Evolutionary conservation across 2,329 filamentous ascomycete genomes (phyloP).

Genomic region (Phyllosticta citribraziliensis): DNA sequence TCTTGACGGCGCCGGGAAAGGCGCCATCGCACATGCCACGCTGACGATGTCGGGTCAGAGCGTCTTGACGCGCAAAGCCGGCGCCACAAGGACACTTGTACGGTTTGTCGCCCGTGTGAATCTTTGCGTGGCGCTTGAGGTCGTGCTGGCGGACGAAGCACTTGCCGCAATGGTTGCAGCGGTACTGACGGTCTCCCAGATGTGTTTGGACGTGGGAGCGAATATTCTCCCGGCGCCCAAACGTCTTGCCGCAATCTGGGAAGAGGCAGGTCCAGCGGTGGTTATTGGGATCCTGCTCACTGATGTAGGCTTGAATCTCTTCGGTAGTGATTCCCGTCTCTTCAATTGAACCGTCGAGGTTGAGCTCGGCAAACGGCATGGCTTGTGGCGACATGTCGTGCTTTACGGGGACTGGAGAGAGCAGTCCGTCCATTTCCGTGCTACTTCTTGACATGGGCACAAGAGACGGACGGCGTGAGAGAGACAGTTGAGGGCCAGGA

Average conservation of each 20-base stretch:
- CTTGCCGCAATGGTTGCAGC: slow-evolving; percentile 86
- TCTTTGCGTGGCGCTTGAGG: slow-evolving; percentile 93
- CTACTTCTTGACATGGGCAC: slow-evolving; percentile 16
- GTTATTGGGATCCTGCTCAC: slow-evolving; percentile 33
- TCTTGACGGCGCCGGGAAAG: slow-evolving; percentile 69
- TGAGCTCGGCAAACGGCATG: slow-evolving; percentile 39
- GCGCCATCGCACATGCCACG: slow-evolving; percentile 94
- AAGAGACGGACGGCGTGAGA: slow-evolving; percentile 22
- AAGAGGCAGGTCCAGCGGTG: slow-evolving; percentile 41
- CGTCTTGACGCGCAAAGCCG: slow-evolving; percentile 90
- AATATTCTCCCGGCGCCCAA: slow-evolving; percentile 98
- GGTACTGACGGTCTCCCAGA: slow-evolving; percentile 89
- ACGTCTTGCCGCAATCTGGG: slow-evolving; percentile 73
- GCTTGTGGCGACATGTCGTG: slow-evolving; percentile 28
- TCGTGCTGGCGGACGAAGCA: slow-evolving; percentile 97
- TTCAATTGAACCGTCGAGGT: slow-evolving; percentile 52
- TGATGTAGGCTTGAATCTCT: slow-evolving; percentile 48
- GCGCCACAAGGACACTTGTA: slow-evolving; percentile 93
- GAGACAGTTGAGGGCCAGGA: slow-evolving; percentile 19
- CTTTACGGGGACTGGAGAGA: slow-evolving; percentile 12
- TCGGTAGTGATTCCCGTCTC: slow-evolving; percentile 82
- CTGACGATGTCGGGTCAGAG: slow-evolving; percentile 85
- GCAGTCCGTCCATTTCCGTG: slow-evolving; percentile 15
- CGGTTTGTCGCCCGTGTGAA: slow-evolving; percentile 91
- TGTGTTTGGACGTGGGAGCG: slow-evolving; percentile 98